These are phyloP conservation scores for Kwoniella heveanensis DNA, from an alignment of 768 basidiomycete species.

Conservation along the genomic window DNA sequence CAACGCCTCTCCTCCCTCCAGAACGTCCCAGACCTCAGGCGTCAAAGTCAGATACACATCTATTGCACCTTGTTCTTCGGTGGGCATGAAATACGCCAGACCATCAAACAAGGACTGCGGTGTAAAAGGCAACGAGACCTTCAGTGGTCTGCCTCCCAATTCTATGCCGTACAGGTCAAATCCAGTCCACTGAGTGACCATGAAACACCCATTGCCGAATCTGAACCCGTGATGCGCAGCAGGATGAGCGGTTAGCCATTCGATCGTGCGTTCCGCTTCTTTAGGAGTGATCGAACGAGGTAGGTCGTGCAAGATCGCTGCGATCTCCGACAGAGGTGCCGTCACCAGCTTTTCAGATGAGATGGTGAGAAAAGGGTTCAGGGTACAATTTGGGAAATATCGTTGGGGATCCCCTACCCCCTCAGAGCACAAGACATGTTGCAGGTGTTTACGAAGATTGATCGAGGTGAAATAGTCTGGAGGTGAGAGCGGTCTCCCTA, in stretches of 20 bases:
- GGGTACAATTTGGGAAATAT: not conserved
- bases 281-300: not conserved
- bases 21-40: not conserved
- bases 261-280: not conserved
- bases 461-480: not conserved
- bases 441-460: not conserved
- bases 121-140: not conserved
- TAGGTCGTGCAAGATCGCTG: not conserved
- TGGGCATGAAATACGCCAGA: not conserved
- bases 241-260: not conserved
- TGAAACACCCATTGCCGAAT: not conserved
- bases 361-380: not conserved
- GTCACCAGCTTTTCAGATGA: not conserved
- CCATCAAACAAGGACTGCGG: not conserved
- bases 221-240: not conserved
- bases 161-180: not conserved
- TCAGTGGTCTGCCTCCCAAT: not conserved
- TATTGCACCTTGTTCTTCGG: not conserved
- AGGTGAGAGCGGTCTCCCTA: not conserved
- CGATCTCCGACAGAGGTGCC: not conserved
- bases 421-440: not conserved
- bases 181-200: not conserved
- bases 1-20: not conserved
- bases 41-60: not conserved
- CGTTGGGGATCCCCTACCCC: not conserved